Conservation (phyloP, 1,139 yeast genomes). For the Taphrina deformans region DNA sequence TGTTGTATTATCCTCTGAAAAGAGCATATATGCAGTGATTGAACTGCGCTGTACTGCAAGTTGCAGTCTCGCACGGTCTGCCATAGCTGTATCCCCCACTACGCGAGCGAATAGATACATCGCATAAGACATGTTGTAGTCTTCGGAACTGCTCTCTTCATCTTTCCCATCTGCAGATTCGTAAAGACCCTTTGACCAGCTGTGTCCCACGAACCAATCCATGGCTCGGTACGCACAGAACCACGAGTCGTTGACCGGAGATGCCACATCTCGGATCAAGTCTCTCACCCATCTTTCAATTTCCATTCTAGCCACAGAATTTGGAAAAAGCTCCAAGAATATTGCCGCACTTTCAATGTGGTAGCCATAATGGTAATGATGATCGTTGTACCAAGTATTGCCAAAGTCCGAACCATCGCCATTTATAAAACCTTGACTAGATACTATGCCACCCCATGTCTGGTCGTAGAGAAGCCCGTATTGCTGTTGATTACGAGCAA, state of each 20-base stretch:
- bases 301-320: conserved; percentile 34
- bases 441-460: conserved; percentile 63
- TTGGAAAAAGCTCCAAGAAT: conserved; percentile 61
- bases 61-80: conserved; percentile 72
- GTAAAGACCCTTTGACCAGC: conserved; percentile 80
- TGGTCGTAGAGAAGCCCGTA: conserved; percentile 71
- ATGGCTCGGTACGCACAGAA: conserved; percentile 80
- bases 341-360: conserved; percentile 76
- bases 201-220: conserved; percentile 81
- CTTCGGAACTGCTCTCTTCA: conserved; percentile 77
- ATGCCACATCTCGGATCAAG: conserved; percentile 72
- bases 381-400: conserved; percentile 70
- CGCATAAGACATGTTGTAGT: conserved; percentile 66
- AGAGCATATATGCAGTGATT: conserved; percentile 62
- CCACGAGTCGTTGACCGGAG: conserved; percentile 62
- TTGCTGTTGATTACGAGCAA: conserved; percentile 55
- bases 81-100: conserved; percentile 66
- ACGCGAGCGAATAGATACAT: conserved; percentile 78
- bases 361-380: conserved; percentile 80
- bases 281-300: conserved; percentile 56
- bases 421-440: conserved; percentile 52
- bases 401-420: conserved; percentile 63
- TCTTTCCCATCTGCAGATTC: conserved; percentile 73
- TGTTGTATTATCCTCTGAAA: conserved; percentile 57
- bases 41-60: conserved; percentile 63